Evolutionary conservation across 2,329 filamentous ascomycete species (phyloP), one percentile per base, ranked within the genome.

Genomic region (Myriangium duriaei): DNA sequence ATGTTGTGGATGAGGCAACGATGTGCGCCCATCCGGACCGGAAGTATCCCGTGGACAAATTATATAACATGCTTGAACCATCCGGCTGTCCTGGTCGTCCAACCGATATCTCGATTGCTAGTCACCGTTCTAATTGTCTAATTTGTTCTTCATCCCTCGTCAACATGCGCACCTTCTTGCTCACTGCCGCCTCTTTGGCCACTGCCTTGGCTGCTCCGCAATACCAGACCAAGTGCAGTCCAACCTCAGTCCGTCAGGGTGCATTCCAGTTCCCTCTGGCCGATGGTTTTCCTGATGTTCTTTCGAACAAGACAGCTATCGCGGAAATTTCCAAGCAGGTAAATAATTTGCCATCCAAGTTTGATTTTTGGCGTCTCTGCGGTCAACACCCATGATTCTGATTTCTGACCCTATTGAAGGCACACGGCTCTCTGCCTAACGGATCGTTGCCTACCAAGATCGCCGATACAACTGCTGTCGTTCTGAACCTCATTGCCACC

Each of bases 271-370:
- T 65, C 43, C 59, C 51, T 6, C 56, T 68, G 16, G 42, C 55
- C 17, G 67, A 79, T 48, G 73, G 72, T 41, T 78, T 81, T 49
- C 78, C 79, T 2, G 67, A 60, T n/a, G n/a, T n/a, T n/a, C n/a
- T n/a, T 32, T 4, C 65, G 54, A 39, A 48, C 59, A 4, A 35
- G 34, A n/a, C 63, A 4, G 63, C 73, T 47, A 51, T 75, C 30
- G 51, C 59, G 0, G 38, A 54, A 2, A 79, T 81, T 39, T 61
- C 74, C 44, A 49, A 61, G 13, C 48, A n/a, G n/a, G n/a, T n/a
- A n/a, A n/a, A n/a, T n/a, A n/a, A n/a, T n/a, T n/a, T n/a, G n/a
- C n/a, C n/a, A n/a, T n/a, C n/a, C n/a, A n/a, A n/a, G n/a, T n/a
- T n/a, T n/a, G n/a, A n/a, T n/a, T n/a, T n/a, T n/a, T n/a, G n/a